These are phyloP conservation scores for Aspergillus sp. DNA, from an alignment of 2,329 filamentous ascomycete species.

Conservation along the genomic window DNA sequence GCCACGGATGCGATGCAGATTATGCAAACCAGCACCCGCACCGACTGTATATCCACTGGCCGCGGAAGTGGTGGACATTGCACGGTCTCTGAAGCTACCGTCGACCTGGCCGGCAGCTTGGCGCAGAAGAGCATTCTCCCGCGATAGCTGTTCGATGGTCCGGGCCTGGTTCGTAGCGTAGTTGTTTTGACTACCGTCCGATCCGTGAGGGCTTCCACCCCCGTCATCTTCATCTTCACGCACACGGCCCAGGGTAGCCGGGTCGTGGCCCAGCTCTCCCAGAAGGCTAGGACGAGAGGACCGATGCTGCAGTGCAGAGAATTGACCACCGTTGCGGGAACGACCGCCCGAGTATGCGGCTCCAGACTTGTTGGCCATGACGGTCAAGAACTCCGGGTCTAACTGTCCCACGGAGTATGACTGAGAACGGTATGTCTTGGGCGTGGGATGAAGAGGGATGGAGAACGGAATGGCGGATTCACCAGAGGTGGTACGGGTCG, in stretches of 20 bases:
- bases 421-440: slow-evolving; percentile 90
- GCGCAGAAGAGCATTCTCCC: slow-evolving; percentile 47
- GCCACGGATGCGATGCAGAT: slow-evolving; percentile 40
- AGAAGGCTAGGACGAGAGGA: slow-evolving; percentile 61
- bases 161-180: slow-evolving; percentile 41
- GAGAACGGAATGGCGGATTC: slow-evolving; percentile 72
- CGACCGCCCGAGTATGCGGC: slow-evolving; percentile 30
- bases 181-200: slow-evolving; percentile 36
- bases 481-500: slow-evolving; percentile 42
- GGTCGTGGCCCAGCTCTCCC: slow-evolving; percentile 46
- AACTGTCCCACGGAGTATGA: slow-evolving; percentile 94
- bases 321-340: slow-evolving; percentile 44
- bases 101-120: slow-evolving; percentile 43
- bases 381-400: slow-evolving; percentile 59
- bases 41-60: slow-evolving; percentile 32
- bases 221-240: slow-evolving; percentile 50
- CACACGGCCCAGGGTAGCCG: slow-evolving; percentile 45
- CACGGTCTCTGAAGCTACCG: slow-evolving; percentile 37
- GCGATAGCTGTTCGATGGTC: slow-evolving; percentile 46
- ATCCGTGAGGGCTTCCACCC: slow-evolving; percentile 36
- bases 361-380: slow-evolving; percentile 32
- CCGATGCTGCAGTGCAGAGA: slow-evolving; percentile 72
- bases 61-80: slow-evolving; percentile 39
- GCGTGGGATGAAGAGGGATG: slow-evolving; percentile 83
- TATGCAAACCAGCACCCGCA: slow-evolving; percentile 25